Base-by-base conservation (phyloP, 1,284 basidiomycete genomes). In the Amylostereum chailletii region DNA sequence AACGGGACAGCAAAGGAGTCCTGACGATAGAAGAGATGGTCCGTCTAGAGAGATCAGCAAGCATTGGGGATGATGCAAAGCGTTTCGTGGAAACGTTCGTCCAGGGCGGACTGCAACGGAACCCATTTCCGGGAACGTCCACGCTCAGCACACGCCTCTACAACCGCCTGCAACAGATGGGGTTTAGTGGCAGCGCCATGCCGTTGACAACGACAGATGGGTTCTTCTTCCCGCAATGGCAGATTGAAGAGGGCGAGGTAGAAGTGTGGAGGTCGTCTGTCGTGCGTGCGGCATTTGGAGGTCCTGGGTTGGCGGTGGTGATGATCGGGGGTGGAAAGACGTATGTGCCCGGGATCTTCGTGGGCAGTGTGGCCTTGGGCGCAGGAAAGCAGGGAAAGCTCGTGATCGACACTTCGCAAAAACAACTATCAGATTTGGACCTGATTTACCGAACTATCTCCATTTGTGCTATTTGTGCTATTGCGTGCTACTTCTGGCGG, bases 1-100 rank as follows among this genome's bases (percentile, higher is more conserved):
- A 37, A 42, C 51, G 48, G 44, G 44, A 56, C 10, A 42, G 49
- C 4, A 44, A 32, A 6, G 57, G 57, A 4, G 36, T 56, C 27
- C 34, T 48, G 6, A 41, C 51, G 44, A 47, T 61, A 27, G 44
- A 53, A 32, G 51, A 53, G 7, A 51, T 60, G 45, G 32, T 52
- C 5, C 47, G 51, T n/a, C 9, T 29, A 29, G 37, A 8, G 5
- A 41, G 29, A 19, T n/a, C 37, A 19, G 9, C 39, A 8, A 6
- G 19, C 30, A 2, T 42, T 10, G 32, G 19, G 9, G 33, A 38
- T 19, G 31, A 27, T 36, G 46, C 27, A n/a, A 36, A 6, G 7
- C 29, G 41, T 30, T 6, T 32, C 26, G 4, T 42, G n/a, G 29
- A 37, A 36, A n/a, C 34, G n/a, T 34, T 19, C 6, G 9, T 47